phyloP scores from a whole-genome alignment of 2,329 filamentous ascomycete genomes.

The Bretziella fagacearum region DNA sequence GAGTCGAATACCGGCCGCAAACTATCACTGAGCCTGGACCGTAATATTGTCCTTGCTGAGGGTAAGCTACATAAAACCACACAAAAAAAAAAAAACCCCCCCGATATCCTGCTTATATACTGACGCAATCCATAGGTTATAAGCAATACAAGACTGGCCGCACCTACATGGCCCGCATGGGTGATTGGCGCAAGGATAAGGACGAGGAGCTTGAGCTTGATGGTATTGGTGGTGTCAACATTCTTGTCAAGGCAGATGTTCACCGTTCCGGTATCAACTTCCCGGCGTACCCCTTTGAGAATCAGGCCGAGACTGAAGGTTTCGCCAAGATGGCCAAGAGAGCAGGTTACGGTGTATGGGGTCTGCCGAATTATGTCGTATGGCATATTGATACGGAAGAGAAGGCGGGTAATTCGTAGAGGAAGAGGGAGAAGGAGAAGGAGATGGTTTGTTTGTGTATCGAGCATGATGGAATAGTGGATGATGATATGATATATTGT shows the following conservation, averaged over 20 bases:
- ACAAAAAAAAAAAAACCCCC: too few relatives aligned
- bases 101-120: neutral
- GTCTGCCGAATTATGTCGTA: constrained; percentile 91
- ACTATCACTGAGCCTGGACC: constrained; percentile 54
- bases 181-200: constrained; percentile 82
- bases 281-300: constrained; percentile 89
- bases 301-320: constrained; percentile 96
- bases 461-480: neutral
- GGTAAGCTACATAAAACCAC: constrained; percentile 31
- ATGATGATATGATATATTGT: neutral
- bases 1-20: constrained; percentile 74
- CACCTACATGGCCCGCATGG: constrained; percentile 77
- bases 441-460: neutral
- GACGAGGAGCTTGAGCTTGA: constrained; percentile 86
- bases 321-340: constrained; percentile 98
- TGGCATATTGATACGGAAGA: constrained; percentile 98
- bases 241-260: constrained; percentile 93
- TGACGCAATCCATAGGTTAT: constrained; percentile 44
- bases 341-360: constrained; percentile 81
- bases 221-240: constrained; percentile 92
- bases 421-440: neutral
- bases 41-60: constrained; percentile 75
- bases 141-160: constrained; percentile 84
- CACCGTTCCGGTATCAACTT: constrained; percentile 98
- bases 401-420: constrained; percentile 57